Percentiles rank a stretch among this genome's conserved stretches.
Evolutionary conservation across 257 asterid genomes (phyloP).

Genomic region (Ehretia macrophylla): DNA sequence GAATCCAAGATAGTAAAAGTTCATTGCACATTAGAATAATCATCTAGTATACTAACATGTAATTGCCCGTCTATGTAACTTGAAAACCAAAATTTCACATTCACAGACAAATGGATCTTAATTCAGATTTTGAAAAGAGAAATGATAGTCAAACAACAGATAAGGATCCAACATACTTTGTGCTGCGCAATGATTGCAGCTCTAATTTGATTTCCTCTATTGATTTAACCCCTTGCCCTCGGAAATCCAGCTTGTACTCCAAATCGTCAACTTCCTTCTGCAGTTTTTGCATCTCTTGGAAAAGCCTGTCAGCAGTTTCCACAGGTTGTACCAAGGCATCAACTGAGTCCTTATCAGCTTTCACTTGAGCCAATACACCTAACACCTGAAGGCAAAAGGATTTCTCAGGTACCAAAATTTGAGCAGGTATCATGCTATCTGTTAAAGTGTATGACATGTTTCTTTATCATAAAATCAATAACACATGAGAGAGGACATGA

Average conservation of each 20-base stretch:
- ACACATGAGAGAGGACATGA: not conserved
- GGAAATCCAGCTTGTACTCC: constrained; percentile 74
- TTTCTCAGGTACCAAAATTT: not conserved
- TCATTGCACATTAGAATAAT: constrained; percentile 3
- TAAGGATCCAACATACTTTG: constrained; percentile 36
- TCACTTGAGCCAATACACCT: constrained; percentile 84
- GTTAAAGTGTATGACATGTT: not conserved
- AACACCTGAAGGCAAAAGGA: constrained; percentile 47
- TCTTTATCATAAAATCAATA: not conserved
- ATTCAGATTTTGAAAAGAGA: not conserved
- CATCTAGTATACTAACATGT: not conserved
- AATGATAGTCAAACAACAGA: constrained; percentile 7
- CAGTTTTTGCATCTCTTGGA: constrained; percentile 66
- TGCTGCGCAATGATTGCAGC: constrained; percentile 51
- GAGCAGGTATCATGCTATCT: not conserved
- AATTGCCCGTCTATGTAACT: not conserved
- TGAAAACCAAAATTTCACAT: not conserved
- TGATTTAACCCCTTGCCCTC: constrained; percentile 69
- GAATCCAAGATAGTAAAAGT: constrained; percentile 3
- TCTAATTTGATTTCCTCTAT: constrained; percentile 60
- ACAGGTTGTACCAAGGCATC: constrained; percentile 78
- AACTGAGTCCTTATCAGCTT: constrained; percentile 75
- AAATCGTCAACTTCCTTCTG: constrained; percentile 65
- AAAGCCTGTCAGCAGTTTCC: constrained; percentile 75
- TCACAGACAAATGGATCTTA: too few relatives aligned